Evolutionary conservation across 768 basidiomycete genomes (phyloP).

Genomic region (Ephemerocybe angulata): DNA sequence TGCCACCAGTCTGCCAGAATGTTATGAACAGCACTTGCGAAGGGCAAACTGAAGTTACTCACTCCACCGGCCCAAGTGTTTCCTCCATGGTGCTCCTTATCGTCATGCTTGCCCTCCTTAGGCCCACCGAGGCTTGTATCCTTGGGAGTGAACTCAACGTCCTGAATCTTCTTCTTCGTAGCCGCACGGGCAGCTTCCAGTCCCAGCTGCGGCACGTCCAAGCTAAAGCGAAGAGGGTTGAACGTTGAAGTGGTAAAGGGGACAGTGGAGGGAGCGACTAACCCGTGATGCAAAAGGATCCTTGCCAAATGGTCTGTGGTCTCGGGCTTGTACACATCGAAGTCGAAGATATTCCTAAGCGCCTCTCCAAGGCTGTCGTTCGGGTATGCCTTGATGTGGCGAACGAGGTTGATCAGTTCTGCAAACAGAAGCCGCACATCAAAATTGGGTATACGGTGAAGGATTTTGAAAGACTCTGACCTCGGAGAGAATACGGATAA

Average conservation of each 20-base stretch:
- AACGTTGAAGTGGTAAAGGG: not conserved
- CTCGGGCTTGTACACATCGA: constrained; percentile 64
- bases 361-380: constrained; percentile 54
- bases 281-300: constrained; percentile 62
- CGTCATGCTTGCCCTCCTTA: constrained; percentile 61
- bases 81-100: constrained; percentile 59
- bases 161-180: constrained; percentile 49
- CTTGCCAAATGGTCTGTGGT: constrained; percentile 58
- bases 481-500: constrained; percentile 69
- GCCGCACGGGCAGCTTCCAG: constrained; percentile 55
- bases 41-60: constrained; percentile 14
- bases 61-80: constrained; percentile 68
- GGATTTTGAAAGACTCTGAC: constrained; percentile 25
- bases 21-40: not conserved
- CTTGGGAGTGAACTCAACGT: constrained; percentile 55
- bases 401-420: constrained; percentile 66
- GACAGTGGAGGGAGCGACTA: constrained; percentile 8
- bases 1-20: constrained; percentile 50
- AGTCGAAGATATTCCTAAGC: constrained; percentile 66
- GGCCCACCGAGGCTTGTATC: constrained; percentile 48
- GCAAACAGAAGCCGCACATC: not conserved
- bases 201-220: constrained; percentile 52
- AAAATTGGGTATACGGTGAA: not conserved
- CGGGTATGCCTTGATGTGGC: constrained; percentile 61
- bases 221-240: constrained; percentile 25